These are phyloP conservation scores for Microbotryum scabiosae DNA, from an alignment of 1,284 basidiomycete species.

Conservation along the genomic window DNA sequence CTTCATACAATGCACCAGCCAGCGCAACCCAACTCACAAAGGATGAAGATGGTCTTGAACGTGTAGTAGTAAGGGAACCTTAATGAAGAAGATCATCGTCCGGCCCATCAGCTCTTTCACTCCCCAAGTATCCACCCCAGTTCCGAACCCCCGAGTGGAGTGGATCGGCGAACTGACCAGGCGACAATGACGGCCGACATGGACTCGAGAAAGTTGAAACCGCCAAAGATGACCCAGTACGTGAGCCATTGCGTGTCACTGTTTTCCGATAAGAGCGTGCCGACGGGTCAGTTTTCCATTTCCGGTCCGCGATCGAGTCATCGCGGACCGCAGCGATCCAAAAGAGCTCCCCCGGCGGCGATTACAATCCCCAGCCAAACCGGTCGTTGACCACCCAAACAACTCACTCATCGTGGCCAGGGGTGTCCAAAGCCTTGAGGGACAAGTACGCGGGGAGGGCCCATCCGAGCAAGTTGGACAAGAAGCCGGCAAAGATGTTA, in stretches of 20 bases:
- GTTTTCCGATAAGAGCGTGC: background rate
- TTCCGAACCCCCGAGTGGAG: too few relatives aligned
- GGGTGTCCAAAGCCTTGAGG: conserved; percentile 71
- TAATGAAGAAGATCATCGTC: background rate
- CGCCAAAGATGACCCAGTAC: conserved; percentile 77
- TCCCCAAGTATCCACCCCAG: too few relatives aligned
- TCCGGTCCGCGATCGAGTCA: background rate
- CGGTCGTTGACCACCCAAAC: too few relatives aligned
- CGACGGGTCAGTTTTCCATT: too few relatives aligned
- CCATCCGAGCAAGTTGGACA: conserved; percentile 78
- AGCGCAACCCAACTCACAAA: conserved; percentile 10
- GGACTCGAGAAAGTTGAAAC: conserved; percentile 75
- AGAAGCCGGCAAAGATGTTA: conserved; percentile 69
- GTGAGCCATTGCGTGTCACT: conserved; percentile 75
- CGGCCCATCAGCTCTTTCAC: too few relatives aligned
- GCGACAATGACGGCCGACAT: conserved; percentile 66
- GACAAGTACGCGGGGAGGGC: conserved; percentile 74
- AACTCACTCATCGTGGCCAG: conserved; percentile 26
- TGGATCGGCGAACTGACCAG: conserved; percentile 41
- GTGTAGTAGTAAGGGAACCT: conserved; percentile 38
- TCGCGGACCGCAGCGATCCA: background rate
- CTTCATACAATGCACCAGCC: background rate
- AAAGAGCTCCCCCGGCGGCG: background rate
- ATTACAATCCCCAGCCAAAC: background rate
- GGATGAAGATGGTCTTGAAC: conserved; percentile 35